A percentile compares a stretch with the other conserved stretches of the same genome.
These are phyloP conservation scores for Plectosphaerella plurivora DNA, from an alignment of 2,329 filamentous ascomycete genomes.

Conservation along the genomic window DNA sequence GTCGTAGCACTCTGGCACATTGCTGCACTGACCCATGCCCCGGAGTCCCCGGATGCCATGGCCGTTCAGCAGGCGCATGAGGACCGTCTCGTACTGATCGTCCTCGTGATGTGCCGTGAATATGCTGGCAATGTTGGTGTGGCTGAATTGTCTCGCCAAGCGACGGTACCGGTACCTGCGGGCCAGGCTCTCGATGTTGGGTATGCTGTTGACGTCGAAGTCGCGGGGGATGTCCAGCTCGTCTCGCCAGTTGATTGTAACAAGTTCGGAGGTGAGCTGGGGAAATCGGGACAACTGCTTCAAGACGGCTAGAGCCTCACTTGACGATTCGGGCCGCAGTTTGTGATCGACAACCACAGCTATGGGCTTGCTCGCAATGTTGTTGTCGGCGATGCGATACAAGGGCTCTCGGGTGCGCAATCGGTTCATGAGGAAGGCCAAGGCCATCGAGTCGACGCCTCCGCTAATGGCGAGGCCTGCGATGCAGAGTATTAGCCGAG, in stretches of 20 bases:
- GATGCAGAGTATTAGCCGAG: not conserved
- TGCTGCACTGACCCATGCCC: constrained; percentile 60
- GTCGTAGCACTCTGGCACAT: constrained; percentile 81
- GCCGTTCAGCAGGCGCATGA: constrained; percentile 70
- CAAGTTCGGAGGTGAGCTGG: constrained; percentile 19
- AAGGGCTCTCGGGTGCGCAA: constrained; percentile 27
- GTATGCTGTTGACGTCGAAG: constrained; percentile 29
- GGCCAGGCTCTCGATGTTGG: constrained; percentile 74
- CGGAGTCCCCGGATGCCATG: constrained; percentile 66
- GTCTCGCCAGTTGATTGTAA: constrained; percentile 45
- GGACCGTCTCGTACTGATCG: constrained; percentile 84
- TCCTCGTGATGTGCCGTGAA: constrained; percentile 84
- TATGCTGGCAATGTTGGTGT: constrained; percentile 50
- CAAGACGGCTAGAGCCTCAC: constrained; percentile 47
- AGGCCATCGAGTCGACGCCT: constrained; percentile 95
- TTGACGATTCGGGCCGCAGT: constrained; percentile 44
- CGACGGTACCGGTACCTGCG: constrained; percentile 68
- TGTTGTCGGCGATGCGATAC: constrained; percentile 40
- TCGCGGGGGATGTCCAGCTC: constrained; percentile 16
- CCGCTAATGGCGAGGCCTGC: constrained; percentile 80
- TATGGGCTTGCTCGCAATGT: constrained; percentile 29
- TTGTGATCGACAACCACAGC: constrained; percentile 55
- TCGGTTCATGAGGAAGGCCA: constrained; percentile 67
- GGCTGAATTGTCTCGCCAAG: constrained; percentile 58
- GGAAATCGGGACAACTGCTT: constrained; percentile 25